Evolutionary conservation across 192 early-diverging fungal genomes (phyloP), one percentile per base, ranked within the genome.

Genomic region (Coemansia sp.): DNA sequence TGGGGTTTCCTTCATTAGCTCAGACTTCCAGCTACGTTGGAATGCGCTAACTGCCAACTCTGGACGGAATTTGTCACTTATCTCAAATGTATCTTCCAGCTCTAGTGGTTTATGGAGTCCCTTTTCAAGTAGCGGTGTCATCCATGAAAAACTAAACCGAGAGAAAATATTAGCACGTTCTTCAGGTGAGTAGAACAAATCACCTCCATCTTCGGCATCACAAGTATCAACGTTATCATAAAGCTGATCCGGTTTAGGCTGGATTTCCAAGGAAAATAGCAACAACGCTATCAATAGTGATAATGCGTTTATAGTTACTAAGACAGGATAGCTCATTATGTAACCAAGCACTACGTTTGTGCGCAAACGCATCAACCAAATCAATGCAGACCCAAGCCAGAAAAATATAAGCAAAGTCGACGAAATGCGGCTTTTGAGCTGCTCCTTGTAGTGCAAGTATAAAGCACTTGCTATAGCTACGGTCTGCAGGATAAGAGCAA

Each of bases 111-210:
- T 92, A 27, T 68, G 62, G 55, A 85, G 86, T 7, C 93, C 94
- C 19, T 88, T 74, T 47, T 84, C 84, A 87, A 97, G 88, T 31
- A 96, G 67, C 5, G 86, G 83, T 54, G 89, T 85, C 85, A 97
- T 90, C 95, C 95, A 97, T 31, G 87, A 80, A 69, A 97, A 96
- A 6, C 88, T 87, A 2, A 93, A 64, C 18, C 84, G 84, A 16
- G 88, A 89, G 61, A 94, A 93, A 44, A 97, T 87, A 64, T 92
- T 90, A 41, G 93, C 88, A 19, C 74, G 79, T 5, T 85, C 86
- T 62, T 94, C 95, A 1, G 94, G 95, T 49, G 83, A 84, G 18
- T 23, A 27, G 9, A 19, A 2, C 10, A 19, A 18, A 14, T 34
- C 24, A 31, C 22, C 32, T 27, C 27, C 14, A 34, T 14, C 32